These are phyloP conservation scores for Nevesoporus exiguus DNA, from an alignment of 768 basidiomycete genomes.

Conservation along the genomic window DNA sequence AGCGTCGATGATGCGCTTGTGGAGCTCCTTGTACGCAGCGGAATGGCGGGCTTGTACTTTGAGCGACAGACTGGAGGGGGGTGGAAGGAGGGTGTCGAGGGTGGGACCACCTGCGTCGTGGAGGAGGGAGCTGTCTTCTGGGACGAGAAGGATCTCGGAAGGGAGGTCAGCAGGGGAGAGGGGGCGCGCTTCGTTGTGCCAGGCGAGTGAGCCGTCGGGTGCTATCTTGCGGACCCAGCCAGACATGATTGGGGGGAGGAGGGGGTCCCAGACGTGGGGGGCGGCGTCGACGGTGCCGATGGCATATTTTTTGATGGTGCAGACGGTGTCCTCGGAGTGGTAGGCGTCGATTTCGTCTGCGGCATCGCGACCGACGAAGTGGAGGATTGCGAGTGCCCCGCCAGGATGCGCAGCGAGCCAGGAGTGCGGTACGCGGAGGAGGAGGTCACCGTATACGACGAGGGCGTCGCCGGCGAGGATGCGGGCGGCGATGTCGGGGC, in stretches of 20 bases:
- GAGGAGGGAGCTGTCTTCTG: slow-evolving; percentile 33
- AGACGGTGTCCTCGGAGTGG: slow-evolving; percentile 50
- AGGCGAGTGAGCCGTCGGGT: slow-evolving; percentile 41
- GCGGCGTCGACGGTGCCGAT: slow-evolving; percentile 63
- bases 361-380: slow-evolving; percentile 94
- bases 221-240: slow-evolving; percentile 72
- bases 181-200: slow-evolving; percentile 62
- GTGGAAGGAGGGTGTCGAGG: slow-evolving; percentile 45
- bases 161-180: slow-evolving; percentile 33
- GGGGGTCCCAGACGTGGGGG: slow-evolving; percentile 60
- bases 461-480: slow-evolving; percentile 76
- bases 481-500: slow-evolving; percentile 59
- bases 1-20: slow-evolving; percentile 66
- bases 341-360: slow-evolving; percentile 93
- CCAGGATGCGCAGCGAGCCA: slow-evolving; percentile 94
- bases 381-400: slow-evolving; percentile 82
- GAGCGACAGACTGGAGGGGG: slow-evolving; percentile 52
- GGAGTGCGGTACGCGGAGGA: slow-evolving; percentile 59
- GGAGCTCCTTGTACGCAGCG: slow-evolving; percentile 75
- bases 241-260: slow-evolving; percentile 81
- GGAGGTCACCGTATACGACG: slow-evolving; percentile 64
- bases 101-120: slow-evolving; percentile 37
- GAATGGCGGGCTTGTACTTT: slow-evolving; percentile 65
- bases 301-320: slow-evolving; percentile 45
- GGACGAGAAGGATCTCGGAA: slow-evolving; percentile 64